Evolutionary conservation across 768 basidiomycete genomes (phyloP).

Genomic region (Lentinula detonsa): DNA sequence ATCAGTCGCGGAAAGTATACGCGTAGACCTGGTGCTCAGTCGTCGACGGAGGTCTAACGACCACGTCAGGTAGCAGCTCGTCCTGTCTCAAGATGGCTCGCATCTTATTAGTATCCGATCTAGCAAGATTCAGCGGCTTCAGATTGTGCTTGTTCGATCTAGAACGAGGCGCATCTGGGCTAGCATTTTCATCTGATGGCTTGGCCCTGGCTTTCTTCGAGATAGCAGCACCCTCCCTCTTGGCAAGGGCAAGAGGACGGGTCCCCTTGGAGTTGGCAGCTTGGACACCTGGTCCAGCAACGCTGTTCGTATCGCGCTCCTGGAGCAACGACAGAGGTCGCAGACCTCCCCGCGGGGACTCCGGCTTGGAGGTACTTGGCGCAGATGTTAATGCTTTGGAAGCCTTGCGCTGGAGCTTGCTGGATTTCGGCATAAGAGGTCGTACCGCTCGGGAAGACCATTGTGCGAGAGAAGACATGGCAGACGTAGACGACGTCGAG

Average conservation of each 20-base stretch:
- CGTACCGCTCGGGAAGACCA: constrained; percentile 46
- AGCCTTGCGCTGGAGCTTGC: constrained; percentile 39
- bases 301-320: constrained; percentile 43
- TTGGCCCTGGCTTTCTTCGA: constrained; percentile 26
- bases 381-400: constrained; percentile 20
- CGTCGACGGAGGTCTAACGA: constrained; percentile 55
- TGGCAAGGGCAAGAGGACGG: constrained; percentile 52
- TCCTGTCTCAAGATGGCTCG: constrained; percentile 49
- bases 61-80: constrained; percentile 54
- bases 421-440: constrained; percentile 48
- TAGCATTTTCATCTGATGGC: constrained; percentile 25
- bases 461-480: constrained; percentile 34
- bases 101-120: constrained; percentile 59
- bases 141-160: constrained; percentile 34
- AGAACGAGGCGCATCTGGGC: constrained; percentile 20
- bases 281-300: constrained; percentile 14
- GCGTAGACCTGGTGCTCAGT: constrained; percentile 36
- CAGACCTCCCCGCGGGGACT: constrained; percentile 40
- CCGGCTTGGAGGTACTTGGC: constrained; percentile 24
- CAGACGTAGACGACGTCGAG: constrained; percentile 21
- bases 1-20: constrained; percentile 38
- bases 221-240: constrained; percentile 38
- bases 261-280: constrained; percentile 23
- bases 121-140: constrained; percentile 53
- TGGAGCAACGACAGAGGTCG: constrained; percentile 60